Conservation (phyloP, 768 basidiomycete genomes). For the Dentipellis fragilis region DNA sequence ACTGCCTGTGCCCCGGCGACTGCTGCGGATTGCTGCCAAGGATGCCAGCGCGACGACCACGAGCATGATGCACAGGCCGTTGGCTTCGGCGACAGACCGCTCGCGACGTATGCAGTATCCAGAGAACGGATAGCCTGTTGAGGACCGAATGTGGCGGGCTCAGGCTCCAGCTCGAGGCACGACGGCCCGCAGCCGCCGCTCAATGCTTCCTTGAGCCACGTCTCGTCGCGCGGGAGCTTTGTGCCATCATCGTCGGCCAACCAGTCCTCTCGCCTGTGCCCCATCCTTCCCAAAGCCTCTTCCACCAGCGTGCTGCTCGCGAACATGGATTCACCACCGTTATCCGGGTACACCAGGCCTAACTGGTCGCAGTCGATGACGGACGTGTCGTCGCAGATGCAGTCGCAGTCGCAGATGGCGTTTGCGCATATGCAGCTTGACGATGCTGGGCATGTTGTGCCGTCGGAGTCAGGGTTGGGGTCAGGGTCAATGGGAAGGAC, state of each 20-base stretch:
- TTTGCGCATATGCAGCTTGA: too few relatives aligned
- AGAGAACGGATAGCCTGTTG: slow-evolving; percentile 26
- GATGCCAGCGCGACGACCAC: slow-evolving; percentile 21
- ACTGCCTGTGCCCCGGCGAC: slow-evolving; percentile 24
- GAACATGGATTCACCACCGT: not conserved
- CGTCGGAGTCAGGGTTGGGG: too few relatives aligned
- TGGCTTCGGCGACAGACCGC: slow-evolving; percentile 5
- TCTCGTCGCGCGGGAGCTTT: not conserved
- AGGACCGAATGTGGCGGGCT: not conserved
- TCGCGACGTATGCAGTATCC: slow-evolving; percentile 20
- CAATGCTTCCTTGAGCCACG: not conserved
- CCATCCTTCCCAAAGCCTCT: not conserved
- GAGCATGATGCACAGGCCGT: slow-evolving; percentile 13
- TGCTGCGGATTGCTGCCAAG: slow-evolving; percentile 23
- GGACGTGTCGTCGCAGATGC: not conserved
- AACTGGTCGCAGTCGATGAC: not conserved
- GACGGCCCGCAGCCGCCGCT: not conserved
- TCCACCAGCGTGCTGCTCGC: not conserved
- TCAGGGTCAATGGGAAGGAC: too few relatives aligned
- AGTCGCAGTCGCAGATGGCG: too few relatives aligned
- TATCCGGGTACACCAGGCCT: not conserved
- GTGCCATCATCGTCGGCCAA: not conserved
- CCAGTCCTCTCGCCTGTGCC: slow-evolving; percentile 4
- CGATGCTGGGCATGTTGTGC: too few relatives aligned
- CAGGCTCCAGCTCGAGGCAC: too few relatives aligned